phyloP scores from a whole-genome alignment of 768 basidiomycete species.

The Boletus reticulatus region DNA sequence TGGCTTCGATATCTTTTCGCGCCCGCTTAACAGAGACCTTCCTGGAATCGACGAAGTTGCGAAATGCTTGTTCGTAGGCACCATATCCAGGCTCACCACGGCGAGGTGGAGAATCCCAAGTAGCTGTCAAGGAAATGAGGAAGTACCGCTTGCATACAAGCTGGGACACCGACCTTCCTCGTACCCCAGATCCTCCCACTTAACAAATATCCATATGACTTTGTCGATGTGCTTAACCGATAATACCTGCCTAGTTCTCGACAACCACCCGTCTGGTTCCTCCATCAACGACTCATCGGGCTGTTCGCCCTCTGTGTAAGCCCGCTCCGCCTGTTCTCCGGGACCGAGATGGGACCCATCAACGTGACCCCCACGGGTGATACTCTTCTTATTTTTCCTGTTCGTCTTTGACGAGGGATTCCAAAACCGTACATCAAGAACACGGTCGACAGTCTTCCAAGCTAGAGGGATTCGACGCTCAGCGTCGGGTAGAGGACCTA shows the following conservation, averaged over 20 bases:
- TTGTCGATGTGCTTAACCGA: conserved; percentile 50
- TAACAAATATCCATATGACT: conserved; percentile 83
- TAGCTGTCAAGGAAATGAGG: conserved; percentile 47
- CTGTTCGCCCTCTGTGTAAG: conserved; percentile 60
- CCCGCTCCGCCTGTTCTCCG: conserved; percentile 31
- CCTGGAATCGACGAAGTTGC: conserved; percentile 61
- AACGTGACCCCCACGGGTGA: conserved; percentile 26
- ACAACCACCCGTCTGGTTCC: conserved; percentile 55
- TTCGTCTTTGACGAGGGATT: conserved; percentile 31
- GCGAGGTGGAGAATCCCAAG: conserved; percentile 89
- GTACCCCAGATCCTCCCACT: conserved; percentile 94
- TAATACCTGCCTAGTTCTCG: conserved; percentile 41
- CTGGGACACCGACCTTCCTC: conserved; percentile 65
- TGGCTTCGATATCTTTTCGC: conserved; percentile 37
- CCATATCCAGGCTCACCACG: conserved; percentile 52
- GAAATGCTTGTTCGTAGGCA: conserved; percentile 68
- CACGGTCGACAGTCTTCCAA: conserved; percentile 92
- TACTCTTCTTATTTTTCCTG: conserved; percentile 17
- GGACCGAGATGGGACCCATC: conserved; percentile 22
- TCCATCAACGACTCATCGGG: conserved; percentile 55
- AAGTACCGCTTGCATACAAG: not conserved
- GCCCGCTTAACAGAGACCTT: conserved; percentile 54
- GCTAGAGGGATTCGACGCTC: conserved; percentile 67
- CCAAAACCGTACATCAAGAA: conserved; percentile 79
- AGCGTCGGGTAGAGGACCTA: conserved; percentile 61